Base-by-base conservation (phyloP, 305 asterid genomes). In the Andrographis paniculata region DNA sequence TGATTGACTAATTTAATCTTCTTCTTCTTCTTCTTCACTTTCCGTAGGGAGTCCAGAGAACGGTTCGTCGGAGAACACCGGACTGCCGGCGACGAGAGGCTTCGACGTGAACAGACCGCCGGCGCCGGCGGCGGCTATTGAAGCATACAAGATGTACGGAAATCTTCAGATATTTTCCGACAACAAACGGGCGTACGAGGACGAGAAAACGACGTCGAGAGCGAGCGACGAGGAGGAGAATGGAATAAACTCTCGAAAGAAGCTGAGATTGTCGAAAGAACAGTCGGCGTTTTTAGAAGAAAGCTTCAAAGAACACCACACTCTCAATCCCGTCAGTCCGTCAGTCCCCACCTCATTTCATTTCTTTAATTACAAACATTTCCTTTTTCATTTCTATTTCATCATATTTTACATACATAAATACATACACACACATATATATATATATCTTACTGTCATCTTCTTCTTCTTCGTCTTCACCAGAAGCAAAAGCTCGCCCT, bases 211-310 rank as follows among this genome's bases (percentile, higher is more conserved):
- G 64, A 12, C 28, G 60, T 42, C 0, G 82, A 45, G 92, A 38
- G 78, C 62, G n/a, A 74, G 83, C 37, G 94, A 86, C 52, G 94
- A 82, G 9, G 94, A 87, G 17, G 96, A 86, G 30, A 77, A 74
- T 19, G 87, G 75, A 9, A 20, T 53, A 1, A 76, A 72, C 60
- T 42, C 76, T 1, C 59, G 89, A 15, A 82, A 83, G 48, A 87
- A 87, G 18, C 84, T 87, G 20, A 52, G 96, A 44, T 68, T 87
- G 0, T 75, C 96, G 0, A 87, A 82, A 67, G 79, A 87, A 43
- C 94, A 87, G 50, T 80, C 96, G 18, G 96, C 94, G 53, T 80
- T 62, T 62, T 94, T 87, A 2, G 96, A 87, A 70, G 79, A 79
- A 51, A 86, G 89, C 59, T 82, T 87, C 61, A 87, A 82, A 61